These are phyloP conservation scores for Strobilomyces echinocephalus DNA, from an alignment of 768 basidiomycete species.

Conservation along the genomic window DNA sequence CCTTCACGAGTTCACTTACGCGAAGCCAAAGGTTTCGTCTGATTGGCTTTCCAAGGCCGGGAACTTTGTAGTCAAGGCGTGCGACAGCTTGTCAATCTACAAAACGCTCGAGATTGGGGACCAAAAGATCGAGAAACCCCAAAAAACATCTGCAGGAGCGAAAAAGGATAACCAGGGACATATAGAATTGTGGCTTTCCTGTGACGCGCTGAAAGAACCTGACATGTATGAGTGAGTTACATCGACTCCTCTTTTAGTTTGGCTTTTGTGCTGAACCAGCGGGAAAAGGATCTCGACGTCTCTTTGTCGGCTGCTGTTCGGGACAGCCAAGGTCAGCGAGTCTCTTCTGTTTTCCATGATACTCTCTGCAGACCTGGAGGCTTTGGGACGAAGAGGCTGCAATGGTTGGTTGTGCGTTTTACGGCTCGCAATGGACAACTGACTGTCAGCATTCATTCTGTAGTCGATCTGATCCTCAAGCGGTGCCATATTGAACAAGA, in stretches of 20 bases:
- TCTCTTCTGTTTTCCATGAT: not conserved
- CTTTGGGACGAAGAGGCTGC: not conserved
- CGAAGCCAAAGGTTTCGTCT: not conserved
- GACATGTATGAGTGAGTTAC: slow-evolving; percentile 2
- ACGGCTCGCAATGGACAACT: not conserved
- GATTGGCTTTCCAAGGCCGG: not conserved
- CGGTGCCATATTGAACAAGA: not conserved
- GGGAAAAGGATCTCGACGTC: not conserved
- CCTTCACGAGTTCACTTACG: not conserved
- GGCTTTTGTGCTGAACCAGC: not conserved
- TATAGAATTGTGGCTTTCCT: slow-evolving; percentile 1
- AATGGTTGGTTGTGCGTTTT: not conserved
- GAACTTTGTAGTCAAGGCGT: not conserved
- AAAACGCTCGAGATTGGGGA: not conserved
- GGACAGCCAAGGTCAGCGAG: not conserved
- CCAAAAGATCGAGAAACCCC: not conserved
- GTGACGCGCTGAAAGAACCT: not conserved
- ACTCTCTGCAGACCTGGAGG: not conserved
- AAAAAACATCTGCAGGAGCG: not conserved
- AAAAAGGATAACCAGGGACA: not conserved
- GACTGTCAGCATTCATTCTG: not conserved
- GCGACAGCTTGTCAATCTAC: not conserved
- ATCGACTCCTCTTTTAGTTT: no score
- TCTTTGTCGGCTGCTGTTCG: slow-evolving; percentile 1
- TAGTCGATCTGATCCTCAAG: not conserved